Evolutionary conservation across 192 early-diverging fungal genomes (phyloP).

Genomic region (Glomus cerebriforme): DNA sequence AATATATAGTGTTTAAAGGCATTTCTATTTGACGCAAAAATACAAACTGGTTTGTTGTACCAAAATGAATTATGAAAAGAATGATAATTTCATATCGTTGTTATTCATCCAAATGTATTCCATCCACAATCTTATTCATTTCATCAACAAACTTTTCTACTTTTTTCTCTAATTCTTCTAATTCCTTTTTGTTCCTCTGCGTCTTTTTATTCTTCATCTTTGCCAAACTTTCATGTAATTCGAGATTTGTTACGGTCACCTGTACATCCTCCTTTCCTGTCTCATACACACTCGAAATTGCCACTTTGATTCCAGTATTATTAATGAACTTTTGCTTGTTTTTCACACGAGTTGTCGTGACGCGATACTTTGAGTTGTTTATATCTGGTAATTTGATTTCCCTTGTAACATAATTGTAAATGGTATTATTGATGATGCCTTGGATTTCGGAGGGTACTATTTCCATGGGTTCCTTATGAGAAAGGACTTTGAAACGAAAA

Average conservation of each 20-base stretch:
- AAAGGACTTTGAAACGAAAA: slow-evolving; percentile 3
- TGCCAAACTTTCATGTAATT: not conserved
- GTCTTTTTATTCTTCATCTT: not conserved
- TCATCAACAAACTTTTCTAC: not conserved
- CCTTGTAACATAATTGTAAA: not conserved
- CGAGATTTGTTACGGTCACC: not conserved
- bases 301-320: not conserved
- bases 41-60: too few relatives aligned
- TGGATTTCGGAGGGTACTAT: not conserved
- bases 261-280: not conserved
- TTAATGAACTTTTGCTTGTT: not conserved
- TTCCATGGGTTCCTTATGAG: not conserved
- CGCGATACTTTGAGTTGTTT: not conserved
- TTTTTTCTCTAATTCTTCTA: not conserved
- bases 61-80: too few relatives aligned
- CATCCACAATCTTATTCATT: not conserved
- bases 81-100: too few relatives aligned
- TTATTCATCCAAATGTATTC: not conserved
- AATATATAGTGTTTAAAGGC: too few relatives aligned
- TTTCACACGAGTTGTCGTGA: not conserved
- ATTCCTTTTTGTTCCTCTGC: not conserved
- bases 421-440: not conserved
- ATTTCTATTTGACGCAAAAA: too few relatives aligned
- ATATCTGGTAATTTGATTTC: not conserved
- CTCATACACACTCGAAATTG: not conserved